Percentiles rank a stretch among this genome's conserved stretches.
Conservation (phyloP, 208 protist species). For the Sergeia podlipaevii region DNA sequence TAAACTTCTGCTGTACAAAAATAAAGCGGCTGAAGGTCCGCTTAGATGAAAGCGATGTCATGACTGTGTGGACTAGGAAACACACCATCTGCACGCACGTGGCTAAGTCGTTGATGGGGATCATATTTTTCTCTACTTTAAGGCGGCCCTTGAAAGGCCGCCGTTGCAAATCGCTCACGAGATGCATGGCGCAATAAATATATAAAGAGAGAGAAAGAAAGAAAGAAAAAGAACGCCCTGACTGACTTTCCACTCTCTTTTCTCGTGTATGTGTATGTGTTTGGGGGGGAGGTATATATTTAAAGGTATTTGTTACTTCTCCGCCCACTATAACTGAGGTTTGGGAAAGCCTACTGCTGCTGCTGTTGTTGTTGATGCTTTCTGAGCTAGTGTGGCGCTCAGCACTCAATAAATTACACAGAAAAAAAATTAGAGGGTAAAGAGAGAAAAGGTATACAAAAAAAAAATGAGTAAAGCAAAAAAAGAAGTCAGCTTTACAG, state of each 20-base stretch:
- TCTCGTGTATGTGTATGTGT: too few species aligned
- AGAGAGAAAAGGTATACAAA: too few species aligned
- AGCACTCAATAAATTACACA: too few species aligned
- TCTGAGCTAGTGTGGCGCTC: too few species aligned
- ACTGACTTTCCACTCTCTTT: not conserved
- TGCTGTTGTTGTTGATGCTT: too few species aligned
- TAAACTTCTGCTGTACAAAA: slow-evolving; percentile 30
- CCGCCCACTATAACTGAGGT: too few species aligned
- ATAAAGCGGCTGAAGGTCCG: slow-evolving; percentile 54
- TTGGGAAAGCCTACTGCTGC: too few species aligned
- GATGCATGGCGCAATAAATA: slow-evolving; percentile 34
- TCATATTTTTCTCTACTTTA: slow-evolving; percentile 53
- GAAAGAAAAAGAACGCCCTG: not conserved
- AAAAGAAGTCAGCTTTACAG: too few species aligned
- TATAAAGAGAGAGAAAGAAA: slow-evolving; percentile 1
- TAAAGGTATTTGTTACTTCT: too few species aligned
- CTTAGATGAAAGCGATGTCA: slow-evolving; percentile 22
- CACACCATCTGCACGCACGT: slow-evolving; percentile 47
- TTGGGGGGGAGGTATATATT: too few species aligned
- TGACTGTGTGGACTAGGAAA: slow-evolving; percentile 52
- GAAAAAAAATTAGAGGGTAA: too few species aligned
- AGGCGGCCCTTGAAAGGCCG: slow-evolving; percentile 61
- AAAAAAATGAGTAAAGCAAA: too few species aligned
- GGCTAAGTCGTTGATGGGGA: slow-evolving; percentile 53
- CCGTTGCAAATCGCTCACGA: slow-evolving; percentile 74